Evolutionary conservation across 495 filamentous ascomycete genomes (phyloP).

Genomic region (Penicillium flavigenum): DNA sequence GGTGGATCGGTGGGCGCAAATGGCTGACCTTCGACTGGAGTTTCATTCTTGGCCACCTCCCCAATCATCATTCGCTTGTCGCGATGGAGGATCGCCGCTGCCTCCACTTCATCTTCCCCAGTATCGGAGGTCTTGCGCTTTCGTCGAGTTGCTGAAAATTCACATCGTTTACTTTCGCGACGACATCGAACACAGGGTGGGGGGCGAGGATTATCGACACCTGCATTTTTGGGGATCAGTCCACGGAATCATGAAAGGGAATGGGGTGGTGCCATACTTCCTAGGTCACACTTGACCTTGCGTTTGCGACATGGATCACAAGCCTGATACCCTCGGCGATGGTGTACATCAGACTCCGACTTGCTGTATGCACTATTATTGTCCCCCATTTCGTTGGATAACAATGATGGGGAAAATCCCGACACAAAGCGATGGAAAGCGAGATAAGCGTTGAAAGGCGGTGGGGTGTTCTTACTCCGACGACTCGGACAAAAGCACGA

Average conservation of each 20-base stretch:
- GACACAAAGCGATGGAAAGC: conserved; percentile 48
- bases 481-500: conserved; percentile 10
- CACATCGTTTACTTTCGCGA: conserved; percentile 91
- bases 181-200: conserved; percentile 93
- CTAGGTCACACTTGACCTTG: conserved; percentile 92
- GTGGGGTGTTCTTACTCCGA: conserved; percentile 28
- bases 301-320: conserved; percentile 89
- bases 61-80: conserved; percentile 53
- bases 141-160: conserved; percentile 91
- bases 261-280: conserved; percentile 48
- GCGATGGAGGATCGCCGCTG: conserved; percentile 44
- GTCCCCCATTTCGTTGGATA: conserved; percentile 31
- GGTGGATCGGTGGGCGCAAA: conserved; percentile 31
- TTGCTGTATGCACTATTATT: conserved; percentile 29
- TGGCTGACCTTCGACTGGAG: conserved; percentile 28
- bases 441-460: conserved; percentile 41
- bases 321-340: conserved; percentile 77
- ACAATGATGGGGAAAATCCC: conserved; percentile 31
- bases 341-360: conserved; percentile 47
- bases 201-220: conserved; percentile 87
- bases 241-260: background rate
- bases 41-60: conserved; percentile 35
- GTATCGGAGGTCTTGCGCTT: conserved; percentile 79
- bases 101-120: conserved; percentile 47
- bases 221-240: conserved; percentile 27